Percentiles rank a stretch among this genome's conserved stretches.
Conservation (phyloP, 345 rosid species). For the Eucalyptus rudis region DNA sequence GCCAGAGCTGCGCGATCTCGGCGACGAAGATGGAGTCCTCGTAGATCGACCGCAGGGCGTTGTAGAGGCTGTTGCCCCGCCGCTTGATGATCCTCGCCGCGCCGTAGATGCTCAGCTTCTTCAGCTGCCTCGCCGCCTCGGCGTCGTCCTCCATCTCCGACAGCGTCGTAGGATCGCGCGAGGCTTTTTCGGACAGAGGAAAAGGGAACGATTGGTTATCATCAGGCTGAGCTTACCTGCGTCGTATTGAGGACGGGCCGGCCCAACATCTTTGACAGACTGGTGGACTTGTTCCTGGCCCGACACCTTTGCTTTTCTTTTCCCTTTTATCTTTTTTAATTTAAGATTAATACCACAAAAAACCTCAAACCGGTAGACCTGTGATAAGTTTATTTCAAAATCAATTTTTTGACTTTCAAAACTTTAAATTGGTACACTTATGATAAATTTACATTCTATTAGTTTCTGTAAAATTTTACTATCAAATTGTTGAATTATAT, state of each 20-base stretch:
- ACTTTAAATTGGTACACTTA: no score
- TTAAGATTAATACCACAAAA: rapidly evolving
- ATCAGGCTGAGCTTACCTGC: not conserved
- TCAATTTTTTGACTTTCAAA: no score
- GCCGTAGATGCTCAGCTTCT: constrained; percentile 62
- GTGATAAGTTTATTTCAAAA: rapidly evolving
- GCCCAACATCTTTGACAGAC: not conserved
- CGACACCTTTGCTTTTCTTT: not conserved
- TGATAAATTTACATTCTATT: rapidly evolving
- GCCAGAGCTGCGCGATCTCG: constrained; percentile 83
- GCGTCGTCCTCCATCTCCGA: not conserved
- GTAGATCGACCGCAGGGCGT: constrained; percentile 67
- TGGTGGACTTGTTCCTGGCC: not conserved
- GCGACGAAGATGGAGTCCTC: constrained; percentile 78
- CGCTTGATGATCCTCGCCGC: constrained; percentile 72
- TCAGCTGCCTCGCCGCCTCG: not conserved
- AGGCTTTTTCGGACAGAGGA: not conserved
- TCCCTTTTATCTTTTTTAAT: not conserved
- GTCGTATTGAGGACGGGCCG: not conserved
- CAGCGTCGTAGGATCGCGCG: not conserved
- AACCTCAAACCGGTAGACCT: rapidly evolving
- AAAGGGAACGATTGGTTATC: not conserved
- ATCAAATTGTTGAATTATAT: rapidly evolving
- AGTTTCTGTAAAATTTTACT: rapidly evolving
- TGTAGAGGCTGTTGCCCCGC: constrained; percentile 60